Base-by-base conservation (phyloP, 1,139 yeast genomes). In the Scheffersomyces illinoinensis region DNA sequence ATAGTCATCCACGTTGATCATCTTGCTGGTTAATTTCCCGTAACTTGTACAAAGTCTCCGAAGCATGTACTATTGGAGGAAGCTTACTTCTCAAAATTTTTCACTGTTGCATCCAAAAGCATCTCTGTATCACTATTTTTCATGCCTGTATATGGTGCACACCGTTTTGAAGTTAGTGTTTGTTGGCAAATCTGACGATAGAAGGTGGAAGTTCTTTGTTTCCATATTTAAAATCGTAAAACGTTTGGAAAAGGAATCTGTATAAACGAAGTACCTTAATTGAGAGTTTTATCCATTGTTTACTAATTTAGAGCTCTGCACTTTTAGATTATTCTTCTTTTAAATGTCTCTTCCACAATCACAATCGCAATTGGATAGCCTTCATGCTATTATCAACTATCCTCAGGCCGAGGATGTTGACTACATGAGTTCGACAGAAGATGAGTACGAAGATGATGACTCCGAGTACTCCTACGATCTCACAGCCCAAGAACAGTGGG, bases 401-500 rank as follows among this genome's bases (percentile, higher is more conserved):
- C 51, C 51, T 14, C 24, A 48, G 24, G n/a, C 26, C n/a, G 24
- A 48, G 14, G 51, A 48, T 7, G 26, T 12, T 7, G 51, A 48
- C 18, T 48, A 48, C 26, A 17, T 48, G 26, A 48, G 26, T 4
- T 20, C 51, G 17, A 48, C 51, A 48, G 63, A 61, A 50, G 62
- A 62, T 4, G 64, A 62, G 21, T 59, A 62, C 55, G 62, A 63
- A 24, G 53, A 56, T 18, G 60, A 60, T 53, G 60, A 57, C 33
- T 47, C 54, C 23, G 58, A 58, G 6, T 57, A 55, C 20, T 56
- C 57, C 18, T 61, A 55, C 55, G 63, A 57, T 46, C 58, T 66
- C 47, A 54, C 75, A 4, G 91, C 92, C 0, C 93, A 90, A 69
- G 82, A 85, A 62, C 93, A 90, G 66, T 90, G 96, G 96, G 95